phyloP scores from a whole-genome alignment of 2,329 filamentous ascomycete genomes.

The Alternaria metachromatica region DNA sequence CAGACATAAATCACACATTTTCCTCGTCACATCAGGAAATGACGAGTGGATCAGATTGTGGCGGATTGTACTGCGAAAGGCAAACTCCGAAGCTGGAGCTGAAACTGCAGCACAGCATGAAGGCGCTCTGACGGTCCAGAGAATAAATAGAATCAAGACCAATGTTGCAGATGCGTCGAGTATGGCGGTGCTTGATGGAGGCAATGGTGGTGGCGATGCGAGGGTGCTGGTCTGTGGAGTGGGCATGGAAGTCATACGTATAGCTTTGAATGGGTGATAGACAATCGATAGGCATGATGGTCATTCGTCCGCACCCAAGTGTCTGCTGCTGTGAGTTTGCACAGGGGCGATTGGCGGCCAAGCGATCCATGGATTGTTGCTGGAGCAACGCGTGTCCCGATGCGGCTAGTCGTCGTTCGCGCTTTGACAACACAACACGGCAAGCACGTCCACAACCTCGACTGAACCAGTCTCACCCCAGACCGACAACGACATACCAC shows the following conservation, averaged over 20 bases:
- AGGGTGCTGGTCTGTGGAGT: conserved; percentile 43
- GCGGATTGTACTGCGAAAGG: conserved; percentile 37
- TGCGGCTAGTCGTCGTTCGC: conserved; percentile 19
- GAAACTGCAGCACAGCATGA: not conserved
- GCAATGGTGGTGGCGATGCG: conserved; percentile 1
- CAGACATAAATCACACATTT: conserved; percentile 11
- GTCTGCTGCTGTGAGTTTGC: not conserved
- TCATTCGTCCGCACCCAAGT: not conserved
- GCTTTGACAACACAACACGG: conserved; percentile 35
- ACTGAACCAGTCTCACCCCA: conserved; percentile 18
- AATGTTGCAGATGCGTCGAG: conserved; percentile 63
- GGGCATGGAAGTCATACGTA: conserved; percentile 42
- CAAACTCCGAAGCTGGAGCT: not conserved
- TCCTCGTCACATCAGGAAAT: conserved; percentile 50
- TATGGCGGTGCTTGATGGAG: conserved; percentile 51
- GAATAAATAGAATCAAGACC: conserved; percentile 48
- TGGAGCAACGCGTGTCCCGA: conserved; percentile 13
- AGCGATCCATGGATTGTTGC: conserved; percentile 15
- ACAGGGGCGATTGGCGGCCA: not conserved
- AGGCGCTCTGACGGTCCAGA: conserved; percentile 39
- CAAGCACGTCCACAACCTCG: conserved; percentile 20
- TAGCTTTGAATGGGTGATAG: conserved; percentile 11
- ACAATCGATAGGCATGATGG: not conserved
- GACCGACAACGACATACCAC: conserved; percentile 9
- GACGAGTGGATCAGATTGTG: conserved; percentile 59